Evolutionary conservation across 2,329 filamentous ascomycete genomes (phyloP).

Genomic region (Stachybotrys chartarum): DNA sequence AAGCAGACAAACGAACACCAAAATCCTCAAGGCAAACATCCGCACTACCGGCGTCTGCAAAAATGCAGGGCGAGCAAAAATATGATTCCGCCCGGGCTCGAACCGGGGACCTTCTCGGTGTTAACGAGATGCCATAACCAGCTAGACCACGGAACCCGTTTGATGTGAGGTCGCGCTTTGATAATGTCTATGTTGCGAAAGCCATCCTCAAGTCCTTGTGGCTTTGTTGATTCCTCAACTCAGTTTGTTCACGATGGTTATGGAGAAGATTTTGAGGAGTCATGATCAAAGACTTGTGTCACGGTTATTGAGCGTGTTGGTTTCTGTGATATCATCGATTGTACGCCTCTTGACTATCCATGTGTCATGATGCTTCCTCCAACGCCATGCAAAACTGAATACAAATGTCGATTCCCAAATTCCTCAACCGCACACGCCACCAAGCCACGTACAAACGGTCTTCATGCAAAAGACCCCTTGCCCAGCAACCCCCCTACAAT

Average conservation of each 20-base stretch:
- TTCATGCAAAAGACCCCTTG: constrained; percentile 35
- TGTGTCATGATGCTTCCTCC: neutral
- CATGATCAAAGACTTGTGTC: too few relatives aligned
- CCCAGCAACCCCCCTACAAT: constrained; percentile 53
- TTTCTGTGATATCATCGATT: neutral
- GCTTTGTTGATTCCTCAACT: too few relatives aligned
- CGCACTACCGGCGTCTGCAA: too few relatives aligned
- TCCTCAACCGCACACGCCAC: neutral
- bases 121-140: constrained; percentile 4
- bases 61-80: neutral
- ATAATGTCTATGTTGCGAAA: neutral
- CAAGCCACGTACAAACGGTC: neutral
- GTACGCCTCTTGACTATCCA: neutral
- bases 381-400: neutral
- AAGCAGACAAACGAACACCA: too few relatives aligned
- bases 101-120: constrained; percentile 7
- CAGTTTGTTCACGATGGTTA: too few relatives aligned
- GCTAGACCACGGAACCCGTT: constrained; percentile 6
- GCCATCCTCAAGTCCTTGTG: too few relatives aligned
- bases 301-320: too few relatives aligned
- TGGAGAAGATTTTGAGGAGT: too few relatives aligned
- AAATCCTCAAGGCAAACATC: too few relatives aligned
- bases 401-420: neutral
- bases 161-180: neutral
- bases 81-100: constrained; percentile 3